Percentiles rank a stretch among this genome's conserved stretches.
phyloP scores from a whole-genome alignment of 2,329 filamentous ascomycete genomes.

The Arthrobotrys megalospora region DNA sequence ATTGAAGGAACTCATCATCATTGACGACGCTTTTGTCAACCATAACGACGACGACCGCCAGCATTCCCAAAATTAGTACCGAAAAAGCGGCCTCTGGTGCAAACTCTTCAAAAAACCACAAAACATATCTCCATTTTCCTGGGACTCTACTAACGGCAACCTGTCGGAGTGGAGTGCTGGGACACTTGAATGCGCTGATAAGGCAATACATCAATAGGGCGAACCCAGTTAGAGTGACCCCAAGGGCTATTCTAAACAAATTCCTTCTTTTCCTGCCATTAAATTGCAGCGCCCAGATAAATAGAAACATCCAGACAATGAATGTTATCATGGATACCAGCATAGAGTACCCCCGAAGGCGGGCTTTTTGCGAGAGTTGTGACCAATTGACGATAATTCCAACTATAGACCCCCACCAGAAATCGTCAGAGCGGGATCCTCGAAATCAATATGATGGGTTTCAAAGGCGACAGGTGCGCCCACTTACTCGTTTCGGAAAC shows the following conservation, averaged over 20 bases:
- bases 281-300: constrained; percentile 39
- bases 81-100: constrained; percentile 28
- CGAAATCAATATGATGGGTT: neutral
- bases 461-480: neutral
- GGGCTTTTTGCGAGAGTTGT: constrained; percentile 27
- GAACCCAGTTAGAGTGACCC: constrained; percentile 37
- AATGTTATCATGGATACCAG: constrained; percentile 44
- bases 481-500: constrained; percentile 34
- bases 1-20: neutral
- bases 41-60: constrained; percentile 33
- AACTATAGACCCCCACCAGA: constrained; percentile 22
- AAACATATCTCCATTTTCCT: constrained; percentile 18
- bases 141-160: neutral
- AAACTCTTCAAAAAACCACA: constrained; percentile 49
- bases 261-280: constrained; percentile 12
- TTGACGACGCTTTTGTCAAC: constrained; percentile 1
- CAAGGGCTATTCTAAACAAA: constrained; percentile 31
- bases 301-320: constrained; percentile 45
- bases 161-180: constrained; percentile 23
- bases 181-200: constrained; percentile 27
- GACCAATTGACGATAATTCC: constrained; percentile 42
- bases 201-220: constrained; percentile 45
- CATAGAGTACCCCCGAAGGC: constrained; percentile 42
- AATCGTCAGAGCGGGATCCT: neutral
- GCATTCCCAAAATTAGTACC: constrained; percentile 29